phyloP scores from a whole-genome alignment of 2,329 filamentous ascomycete genomes.

The Colletotrichum godetiae region DNA sequence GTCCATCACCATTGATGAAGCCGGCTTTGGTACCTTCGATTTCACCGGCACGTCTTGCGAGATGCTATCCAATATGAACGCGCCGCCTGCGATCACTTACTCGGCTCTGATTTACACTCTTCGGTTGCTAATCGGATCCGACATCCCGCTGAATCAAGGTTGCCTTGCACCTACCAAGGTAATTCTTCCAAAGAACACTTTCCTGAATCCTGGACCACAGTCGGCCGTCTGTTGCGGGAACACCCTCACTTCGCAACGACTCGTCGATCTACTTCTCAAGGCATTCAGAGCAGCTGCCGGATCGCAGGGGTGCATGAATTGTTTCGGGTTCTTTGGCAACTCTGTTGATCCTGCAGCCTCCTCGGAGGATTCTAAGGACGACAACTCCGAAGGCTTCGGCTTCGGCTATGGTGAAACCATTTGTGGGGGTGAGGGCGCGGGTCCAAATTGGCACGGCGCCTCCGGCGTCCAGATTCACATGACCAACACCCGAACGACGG shows the following conservation, averaged over 20 bases:
- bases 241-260: neutral
- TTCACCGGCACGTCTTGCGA: constrained; percentile 63
- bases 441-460: constrained; percentile 42
- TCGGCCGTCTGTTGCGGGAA: no score
- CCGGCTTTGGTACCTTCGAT: constrained; percentile 60
- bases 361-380: constrained; percentile 75
- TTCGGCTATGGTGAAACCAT: constrained; percentile 54
- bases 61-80: constrained; percentile 43
- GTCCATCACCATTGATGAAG: constrained; percentile 42
- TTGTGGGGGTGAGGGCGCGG: constrained; percentile 46
- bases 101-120: constrained; percentile 38
- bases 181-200: constrained; percentile 66
- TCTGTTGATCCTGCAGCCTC: constrained; percentile 47
- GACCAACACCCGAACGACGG: constrained; percentile 51
- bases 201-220: constrained; percentile 47
- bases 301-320: neutral
- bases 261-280: neutral
- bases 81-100: constrained; percentile 41
- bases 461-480: constrained; percentile 49
- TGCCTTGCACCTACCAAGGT: constrained; percentile 82
- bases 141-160: constrained; percentile 88
- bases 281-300: neutral
- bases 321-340: neutral
- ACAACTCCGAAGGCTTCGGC: constrained; percentile 78
- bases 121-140: constrained; percentile 80